phyloP scores from a whole-genome alignment of 2,329 filamentous ascomycete species.

The Aspergillus sp. region DNA sequence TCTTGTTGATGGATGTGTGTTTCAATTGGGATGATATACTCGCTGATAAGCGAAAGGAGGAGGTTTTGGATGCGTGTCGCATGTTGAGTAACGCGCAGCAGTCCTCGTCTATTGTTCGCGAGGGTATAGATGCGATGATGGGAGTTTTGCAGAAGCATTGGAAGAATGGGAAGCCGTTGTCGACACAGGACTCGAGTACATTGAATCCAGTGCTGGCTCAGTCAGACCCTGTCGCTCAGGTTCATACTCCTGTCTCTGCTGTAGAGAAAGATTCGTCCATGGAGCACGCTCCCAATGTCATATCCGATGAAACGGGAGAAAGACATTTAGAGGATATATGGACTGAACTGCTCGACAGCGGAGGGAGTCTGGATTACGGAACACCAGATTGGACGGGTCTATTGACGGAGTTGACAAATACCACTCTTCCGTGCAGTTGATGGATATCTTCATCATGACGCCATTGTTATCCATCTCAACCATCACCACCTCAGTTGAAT shows the following conservation, averaged over 20 bases:
- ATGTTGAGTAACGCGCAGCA: conserved; percentile 33
- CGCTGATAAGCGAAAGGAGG: conserved; percentile 28
- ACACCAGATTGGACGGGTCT: conserved; percentile 26
- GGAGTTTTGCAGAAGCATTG: conserved; percentile 29
- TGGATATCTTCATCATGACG: conserved; percentile 3
- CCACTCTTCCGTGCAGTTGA: conserved; percentile 13
- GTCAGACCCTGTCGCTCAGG: too few species aligned
- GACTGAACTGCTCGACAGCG: conserved; percentile 25
- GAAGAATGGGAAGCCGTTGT: conserved; percentile 11
- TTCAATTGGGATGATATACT: conserved; percentile 36
- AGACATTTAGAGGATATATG: conserved; percentile 26
- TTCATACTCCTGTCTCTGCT: not conserved
- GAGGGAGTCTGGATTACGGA: conserved; percentile 15
- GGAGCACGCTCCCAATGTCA: not conserved
- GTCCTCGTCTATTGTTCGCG: conserved; percentile 23
- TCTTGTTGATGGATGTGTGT: conserved; percentile 36
- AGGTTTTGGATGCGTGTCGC: conserved; percentile 34
- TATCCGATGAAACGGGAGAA: not conserved
- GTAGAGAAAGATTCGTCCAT: not conserved
- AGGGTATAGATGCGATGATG: conserved; percentile 36
- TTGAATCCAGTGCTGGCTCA: not conserved
- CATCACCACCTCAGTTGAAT: not conserved
- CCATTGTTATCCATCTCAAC: not conserved
- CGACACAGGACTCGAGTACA: not conserved
- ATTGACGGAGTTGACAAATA: conserved; percentile 23